Base-by-base conservation (phyloP, 768 basidiomycete genomes). In the Pleurotus sapidus region DNA sequence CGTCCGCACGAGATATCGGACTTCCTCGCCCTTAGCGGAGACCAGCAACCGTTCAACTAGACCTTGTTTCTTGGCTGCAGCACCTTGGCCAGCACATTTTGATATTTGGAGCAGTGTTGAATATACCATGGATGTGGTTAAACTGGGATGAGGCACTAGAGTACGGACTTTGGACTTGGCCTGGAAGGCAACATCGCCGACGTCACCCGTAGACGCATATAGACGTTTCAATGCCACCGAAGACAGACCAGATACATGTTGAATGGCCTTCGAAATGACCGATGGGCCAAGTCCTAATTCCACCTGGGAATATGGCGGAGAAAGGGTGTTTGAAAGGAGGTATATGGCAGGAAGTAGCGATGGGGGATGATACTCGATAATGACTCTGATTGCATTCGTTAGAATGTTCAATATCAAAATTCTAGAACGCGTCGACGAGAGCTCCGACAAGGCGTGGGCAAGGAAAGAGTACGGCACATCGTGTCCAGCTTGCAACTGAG, bases 101-200 rank as follows among this genome's bases (percentile, higher is more conserved):
- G 89, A 79, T 30, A 96, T 87, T 61, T 82, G 82, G 55, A 89
- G 68, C 55, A 96, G 70, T 0, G 85, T 79, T 14, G 80, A 70
- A 66, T 93, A 92, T 0, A 95, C 86, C 60, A 77, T 76, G 24
- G 79, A 72, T 25, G 93, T 78, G 30, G 80, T 74, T 5, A 93
- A 74, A 9, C 86, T 81, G n/a, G 83, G 74, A 63, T 90, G 89
- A 2, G 89, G 84, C 23, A 91, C 67, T 23, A 94, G 77, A 3
- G 90, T 90, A 43, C 90, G 80, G 18, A 91, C 70, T 57, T 82
- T 89, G 3, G 84, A 84, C 67, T 89, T 93, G 8, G 93, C 92
- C 57, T 84, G 82, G 63, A 86, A 93, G 1, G 95, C 95, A 6
- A 95, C 91, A 66, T 95, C 92, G 0, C 95, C 95, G 23, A 84